Base-by-base conservation (phyloP, 1,139 yeast genomes). In the Kazachstania sp. region DNA sequence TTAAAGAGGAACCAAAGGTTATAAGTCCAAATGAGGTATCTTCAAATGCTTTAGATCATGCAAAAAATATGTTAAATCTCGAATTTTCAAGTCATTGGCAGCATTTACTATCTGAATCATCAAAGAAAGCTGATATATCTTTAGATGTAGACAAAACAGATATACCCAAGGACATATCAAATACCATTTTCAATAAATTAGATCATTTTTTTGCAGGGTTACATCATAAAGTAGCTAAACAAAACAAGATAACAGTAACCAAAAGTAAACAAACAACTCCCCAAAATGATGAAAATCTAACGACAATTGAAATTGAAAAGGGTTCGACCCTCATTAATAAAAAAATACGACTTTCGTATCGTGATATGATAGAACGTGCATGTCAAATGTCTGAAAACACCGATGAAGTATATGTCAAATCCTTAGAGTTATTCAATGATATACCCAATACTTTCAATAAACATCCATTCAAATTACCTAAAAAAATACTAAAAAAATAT, bases 1-100 rank as follows among this genome's bases (percentile, higher is more conserved):
- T 34, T 11, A 31, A 39, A 23, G 39, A 44, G 19, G 44, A 46
- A 36, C 19, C 36, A 32, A 13, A 23, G 20, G 31, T 8, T 9
- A 30, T 51, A 20, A 44, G 44, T 28, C 50, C 53, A 6, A 58
- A 60, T 32, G 59, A 61, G 41, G 51, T 60, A 3, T 60, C 65
- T 9, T 43, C 50, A 2, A 46, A 44, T 6, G 60, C 61, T 9
- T 41, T 62, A 30, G 37, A 34, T n/a, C 64, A 61, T 49, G 56
- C 61, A 1, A 47, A 54, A 2, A 45, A 53, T 18, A 55, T 61
- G 62, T 36, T 64, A 46, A 46, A 47, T 18, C 45, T 54, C 18
- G 67, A 64, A 48, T 28, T 63, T 32, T 54, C 59, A 46, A 53
- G 64, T 11, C 48, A 50, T 19, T 64, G 66, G 66, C 61, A 61